Base-by-base conservation (phyloP, 306 rosid species). In the Quercus alba region DNA sequence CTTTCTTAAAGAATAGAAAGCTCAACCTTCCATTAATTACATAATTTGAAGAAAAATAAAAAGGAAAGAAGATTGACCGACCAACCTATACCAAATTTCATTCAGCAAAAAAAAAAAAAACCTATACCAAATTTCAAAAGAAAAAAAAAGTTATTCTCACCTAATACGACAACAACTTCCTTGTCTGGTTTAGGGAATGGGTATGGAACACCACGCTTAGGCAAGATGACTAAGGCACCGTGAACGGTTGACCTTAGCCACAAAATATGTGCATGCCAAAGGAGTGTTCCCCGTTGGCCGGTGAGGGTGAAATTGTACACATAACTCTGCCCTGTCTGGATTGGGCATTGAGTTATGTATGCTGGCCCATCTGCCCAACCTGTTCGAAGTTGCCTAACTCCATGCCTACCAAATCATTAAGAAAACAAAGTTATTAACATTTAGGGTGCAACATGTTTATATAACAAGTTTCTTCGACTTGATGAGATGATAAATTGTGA, bases 321-420 rank as follows among this genome's bases (percentile, higher is more conserved):
- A 70, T 30, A 94, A 76, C 76, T 91, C 20, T 92, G 89, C 25
- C 93, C 93, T 52, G 97, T 76, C 30, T 49, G 89, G 74, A 92
- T 92, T 31, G 98, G 98, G 67, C 98, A 94, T 38, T 94, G 97
- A 58, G 98, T 92, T 28, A 94, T 73, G 66, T 88, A 94, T 21
- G 98, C 97, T 0, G 97, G 98, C 12, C 98, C 98, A 49, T 94
- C 98, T 0, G 98, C 79, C 98, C 98, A 94, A 25, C 98, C 98
- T 0, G 98, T 94, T 84, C 81, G 76, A 57, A 94, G 73, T 70
- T 94, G 98, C 57, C 94, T 84, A 31, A 94, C 31, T 15, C 98
- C 98, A 67, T 94, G 98, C 98, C 98, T 94, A 46, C 81, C 44
- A 72, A 2, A n/a, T 4, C 5, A 8, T 4, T 38, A 44, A 62